These are phyloP conservation scores for Russula virescens DNA, from an alignment of 768 basidiomycete species.

Conservation along the genomic window DNA sequence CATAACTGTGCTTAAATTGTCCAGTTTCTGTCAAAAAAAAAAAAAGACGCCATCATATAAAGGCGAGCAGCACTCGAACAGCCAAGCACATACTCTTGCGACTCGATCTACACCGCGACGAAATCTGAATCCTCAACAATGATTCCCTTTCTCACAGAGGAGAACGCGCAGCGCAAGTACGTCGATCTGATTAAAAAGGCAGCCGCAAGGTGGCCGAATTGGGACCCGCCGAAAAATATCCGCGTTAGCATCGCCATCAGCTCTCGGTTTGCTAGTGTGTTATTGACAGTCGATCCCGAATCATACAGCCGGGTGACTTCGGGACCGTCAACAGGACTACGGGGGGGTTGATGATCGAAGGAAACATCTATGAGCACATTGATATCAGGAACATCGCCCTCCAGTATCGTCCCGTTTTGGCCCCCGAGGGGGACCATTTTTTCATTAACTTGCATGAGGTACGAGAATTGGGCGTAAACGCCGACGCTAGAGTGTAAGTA, in stretches of 20 bases:
- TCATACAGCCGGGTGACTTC: slow-evolving; percentile 10
- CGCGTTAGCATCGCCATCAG: neutral
- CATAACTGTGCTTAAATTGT: neutral
- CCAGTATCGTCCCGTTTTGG: neutral
- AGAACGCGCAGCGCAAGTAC: slow-evolving; percentile 2
- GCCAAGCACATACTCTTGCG: too few species aligned
- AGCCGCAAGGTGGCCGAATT: neutral
- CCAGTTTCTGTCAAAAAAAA: neutral
- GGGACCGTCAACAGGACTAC: neutral
- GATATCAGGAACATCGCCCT: neutral
- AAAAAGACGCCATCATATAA: neutral
- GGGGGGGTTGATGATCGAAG: slow-evolving; percentile 1
- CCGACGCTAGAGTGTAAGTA: neutral
- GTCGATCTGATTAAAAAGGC: slow-evolving; percentile 5
- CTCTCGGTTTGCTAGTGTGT: neutral
- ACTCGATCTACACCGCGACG: neutral
- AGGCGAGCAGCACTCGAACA: neutral
- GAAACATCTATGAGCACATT: slow-evolving; percentile 5
- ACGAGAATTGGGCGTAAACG: neutral
- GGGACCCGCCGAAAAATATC: neutral
- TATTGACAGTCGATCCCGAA: neutral
- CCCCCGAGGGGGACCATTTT: neutral
- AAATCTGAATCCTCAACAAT: neutral
- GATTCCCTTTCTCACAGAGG: neutral
- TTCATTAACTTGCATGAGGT: slow-evolving; percentile 10